Evolutionary conservation across 306 rosid genomes (phyloP).

Genomic region (Adenanthera pavonina): DNA sequence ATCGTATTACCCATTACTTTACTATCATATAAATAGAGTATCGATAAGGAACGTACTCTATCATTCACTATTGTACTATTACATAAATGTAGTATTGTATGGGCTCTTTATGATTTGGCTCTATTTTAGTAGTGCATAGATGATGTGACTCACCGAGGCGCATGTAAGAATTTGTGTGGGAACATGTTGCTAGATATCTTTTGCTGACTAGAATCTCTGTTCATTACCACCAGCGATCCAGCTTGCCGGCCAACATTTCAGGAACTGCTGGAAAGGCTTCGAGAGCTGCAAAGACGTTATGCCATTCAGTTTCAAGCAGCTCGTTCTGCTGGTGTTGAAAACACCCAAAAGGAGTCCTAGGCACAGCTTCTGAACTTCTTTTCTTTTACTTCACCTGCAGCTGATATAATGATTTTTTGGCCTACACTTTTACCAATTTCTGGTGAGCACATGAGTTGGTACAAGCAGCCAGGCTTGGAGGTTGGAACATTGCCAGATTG

Average conservation of each 20-base stretch:
- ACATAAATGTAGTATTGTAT: background rate
- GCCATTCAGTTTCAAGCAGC: slow-evolving; percentile 81
- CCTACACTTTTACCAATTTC: slow-evolving; percentile 33
- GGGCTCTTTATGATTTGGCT: background rate
- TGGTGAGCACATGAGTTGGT: slow-evolving; percentile 15
- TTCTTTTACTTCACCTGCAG: slow-evolving; percentile 41
- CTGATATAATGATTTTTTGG: slow-evolving; percentile 34
- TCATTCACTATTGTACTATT: background rate
- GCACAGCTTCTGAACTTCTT: slow-evolving; percentile 32
- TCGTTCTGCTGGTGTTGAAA: slow-evolving; percentile 64
- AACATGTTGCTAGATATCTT: slow-evolving; percentile 2
- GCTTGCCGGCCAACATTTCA: slow-evolving; percentile 82
- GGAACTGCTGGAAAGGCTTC: slow-evolving; percentile 74
- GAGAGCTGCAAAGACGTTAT: slow-evolving; percentile 72
- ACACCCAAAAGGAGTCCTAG: slow-evolving; percentile 68
- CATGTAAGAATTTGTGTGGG: background rate
- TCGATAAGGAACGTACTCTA: background rate
- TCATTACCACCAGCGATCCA: slow-evolving; percentile 71
- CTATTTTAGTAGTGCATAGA: background rate
- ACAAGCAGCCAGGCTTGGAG: slow-evolving; percentile 42
- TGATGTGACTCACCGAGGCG: background rate
- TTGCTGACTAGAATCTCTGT: slow-evolving; percentile 38
- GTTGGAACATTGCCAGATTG: slow-evolving; percentile 39
- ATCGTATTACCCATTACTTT: background rate
- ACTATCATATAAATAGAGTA: background rate